Evolutionary conservation across 1,139 yeast genomes (phyloP), one percentile per base, ranked within the genome.

Genomic region (Schizosaccharomyces versatilis): DNA sequence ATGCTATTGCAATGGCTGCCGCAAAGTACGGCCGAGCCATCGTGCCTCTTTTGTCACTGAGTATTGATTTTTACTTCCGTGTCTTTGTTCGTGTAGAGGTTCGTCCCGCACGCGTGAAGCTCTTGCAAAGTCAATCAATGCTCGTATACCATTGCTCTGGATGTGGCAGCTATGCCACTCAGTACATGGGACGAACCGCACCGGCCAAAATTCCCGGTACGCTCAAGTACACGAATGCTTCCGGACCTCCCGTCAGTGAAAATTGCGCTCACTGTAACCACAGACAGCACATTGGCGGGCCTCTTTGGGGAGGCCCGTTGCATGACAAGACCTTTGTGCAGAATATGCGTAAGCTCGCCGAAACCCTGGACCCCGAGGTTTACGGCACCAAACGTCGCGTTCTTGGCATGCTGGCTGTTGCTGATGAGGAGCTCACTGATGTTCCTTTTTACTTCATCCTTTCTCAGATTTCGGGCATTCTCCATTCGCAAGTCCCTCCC

Each of bases 41-140:
- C 59, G 95, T 84, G 64, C 99, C 99, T 3, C 71, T 86, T 57
- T 68, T 90, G 59, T 77, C 83, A 57, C 72, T 90, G 57, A 82
- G 94, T 39, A 86, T 90, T 61, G 98, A 90, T 68, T 90, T 84
- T 65, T 90, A 90, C 67, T 86, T 90, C 60, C 74, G 99, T 60
- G 74, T 88, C 47, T 84, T 90, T 63, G 78, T 90, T 54, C 74
- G 80, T 57, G 85, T 90, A 40, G 75, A 73, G 59, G 78, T 82
- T 1, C 77, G 86, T 53, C 96, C 98, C 1, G 73, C 80, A 38
- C 76, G 75, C 59, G 98, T 88, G 47, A 90, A 90, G 67, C 75
- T 78, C 58, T 67, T 81, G 57, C 81, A 62, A 44, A 59, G 61
- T 54, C 55, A 59, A n/a, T 79, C 94, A 7, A 83, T 86, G 82